Conservation (phyloP, 2,329 filamentous ascomycete genomes). For the Zalaria obscura region DNA sequence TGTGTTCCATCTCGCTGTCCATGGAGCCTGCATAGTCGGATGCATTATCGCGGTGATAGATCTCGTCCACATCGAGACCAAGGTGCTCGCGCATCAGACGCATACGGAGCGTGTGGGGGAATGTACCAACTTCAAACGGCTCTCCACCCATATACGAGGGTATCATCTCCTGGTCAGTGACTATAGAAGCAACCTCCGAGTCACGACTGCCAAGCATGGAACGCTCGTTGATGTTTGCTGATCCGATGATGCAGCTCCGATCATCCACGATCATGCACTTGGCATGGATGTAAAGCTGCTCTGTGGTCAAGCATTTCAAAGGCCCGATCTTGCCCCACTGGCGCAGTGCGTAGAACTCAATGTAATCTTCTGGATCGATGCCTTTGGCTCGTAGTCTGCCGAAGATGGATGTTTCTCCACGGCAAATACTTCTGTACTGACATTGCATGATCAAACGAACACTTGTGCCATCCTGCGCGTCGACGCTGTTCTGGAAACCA, state of each 20-base stretch:
- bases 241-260: conserved; percentile 82
- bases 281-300: conserved; percentile 95
- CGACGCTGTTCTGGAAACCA: conserved; percentile 95
- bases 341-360: conserved; percentile 84
- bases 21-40: conserved; percentile 33
- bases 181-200: conserved; percentile 79
- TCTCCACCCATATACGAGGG: conserved; percentile 82
- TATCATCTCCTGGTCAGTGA: conserved; percentile 86
- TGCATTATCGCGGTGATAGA: conserved; percentile 29
- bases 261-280: conserved; percentile 97
- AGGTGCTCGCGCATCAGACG: conserved; percentile 94
- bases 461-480: conserved; percentile 85
- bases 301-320: conserved; percentile 71
- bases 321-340: conserved; percentile 85
- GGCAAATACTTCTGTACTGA: conserved; percentile 90
- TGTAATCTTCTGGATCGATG: conserved; percentile 89
- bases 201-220: conserved; percentile 88
- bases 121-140: conserved; percentile 80
- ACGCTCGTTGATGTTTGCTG: conserved; percentile 95
- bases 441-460: conserved; percentile 93
- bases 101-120: conserved; percentile 83
- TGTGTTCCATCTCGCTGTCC: conserved; percentile 40
- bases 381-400: conserved; percentile 63
- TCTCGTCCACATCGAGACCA: conserved; percentile 85
- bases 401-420: conserved; percentile 85